Base-by-base conservation (phyloP, 2,329 filamentous ascomycete genomes). In the Colletotrichum gigasporum region DNA sequence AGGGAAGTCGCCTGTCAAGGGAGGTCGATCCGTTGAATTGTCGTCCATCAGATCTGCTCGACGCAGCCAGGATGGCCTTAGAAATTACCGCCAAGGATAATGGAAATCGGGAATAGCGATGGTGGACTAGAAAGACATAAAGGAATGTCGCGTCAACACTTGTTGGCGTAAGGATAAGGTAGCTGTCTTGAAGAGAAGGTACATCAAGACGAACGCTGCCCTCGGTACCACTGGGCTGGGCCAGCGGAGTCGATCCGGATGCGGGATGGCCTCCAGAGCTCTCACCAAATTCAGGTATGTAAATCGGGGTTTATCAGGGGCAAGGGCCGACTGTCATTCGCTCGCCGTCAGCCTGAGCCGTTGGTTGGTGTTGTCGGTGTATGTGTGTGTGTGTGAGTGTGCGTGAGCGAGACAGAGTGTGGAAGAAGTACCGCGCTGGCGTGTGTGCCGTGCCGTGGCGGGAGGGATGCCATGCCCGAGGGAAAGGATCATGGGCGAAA, bases 251-350 rank as follows among this genome's bases (percentile, higher is more conserved):
- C 28, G 42, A 62, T 54, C 56, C 56, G 47, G 42, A 62, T 54
- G 61, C 56, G 47, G 56, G 50, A 64, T 64, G 48, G 26, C 20
- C 12, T 28, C 28, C 11, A 24, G 51, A 47, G 48, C 51, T 32
- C 57, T 72, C 72, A 75, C 66, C 73, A 76, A 76, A 75, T 78
- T 72, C 68, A 70, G 75, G 73, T 77, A 76, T 74, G 76, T 78
- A 78, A 77, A 66, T 60, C 34, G 24, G 50, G 28, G 48, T 48
- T 65, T 65, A 65, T 65, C 62, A 37, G 34, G 14, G 35, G 20
- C 24, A n/a, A 32, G 52, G 48, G 14, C 54, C 52, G n/a, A 41
- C 44, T 65, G 52, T 62, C 56, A 71, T 68, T 73, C 60, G 50
- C 61, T 56, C 67, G 51, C 55, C 51, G 37, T 41, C 47, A 39